Evolutionary conservation across 768 basidiomycete species (phyloP).

Genomic region (Russula sp.): DNA sequence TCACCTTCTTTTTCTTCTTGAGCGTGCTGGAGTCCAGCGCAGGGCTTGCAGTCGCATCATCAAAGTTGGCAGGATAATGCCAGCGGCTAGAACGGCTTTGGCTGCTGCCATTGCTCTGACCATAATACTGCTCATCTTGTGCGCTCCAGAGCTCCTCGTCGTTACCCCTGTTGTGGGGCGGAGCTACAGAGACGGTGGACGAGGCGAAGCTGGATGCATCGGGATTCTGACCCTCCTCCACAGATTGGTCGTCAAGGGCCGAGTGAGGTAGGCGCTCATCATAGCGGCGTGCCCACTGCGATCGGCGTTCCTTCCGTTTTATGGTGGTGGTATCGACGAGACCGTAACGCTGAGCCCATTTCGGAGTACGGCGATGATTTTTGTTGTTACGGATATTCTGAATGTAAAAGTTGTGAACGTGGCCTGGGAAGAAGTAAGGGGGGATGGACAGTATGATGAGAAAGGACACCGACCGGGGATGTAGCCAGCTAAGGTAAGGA

Average conservation of each 20-base stretch:
- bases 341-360: slow-evolving; percentile 89
- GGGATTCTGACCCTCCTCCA: slow-evolving; percentile 72
- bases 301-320: slow-evolving; percentile 69
- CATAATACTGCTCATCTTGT: slow-evolving; percentile 73
- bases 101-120: slow-evolving; percentile 34
- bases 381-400: slow-evolving; percentile 98
- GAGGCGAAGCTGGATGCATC: slow-evolving; percentile 26
- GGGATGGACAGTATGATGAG: neutral
- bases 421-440: slow-evolving; percentile 41
- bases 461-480: slow-evolving; percentile 55
- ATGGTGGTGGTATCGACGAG: slow-evolving; percentile 77
- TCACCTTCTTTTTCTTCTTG: slow-evolving; percentile 65
- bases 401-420: slow-evolving; percentile 90
- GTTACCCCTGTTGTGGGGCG: slow-evolving; percentile 26
- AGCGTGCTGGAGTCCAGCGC: slow-evolving; percentile 34
- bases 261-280: slow-evolving; percentile 71
- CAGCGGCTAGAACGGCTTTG: slow-evolving; percentile 42
- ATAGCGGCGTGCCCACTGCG: slow-evolving; percentile 83
- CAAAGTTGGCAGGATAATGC: slow-evolving; percentile 84
- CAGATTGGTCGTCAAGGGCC: slow-evolving; percentile 58
- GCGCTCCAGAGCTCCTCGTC: slow-evolving; percentile 63
- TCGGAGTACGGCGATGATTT: slow-evolving; percentile 85
- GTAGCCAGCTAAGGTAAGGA: slow-evolving; percentile 87
- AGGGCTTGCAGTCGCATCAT: slow-evolving; percentile 35
- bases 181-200: slow-evolving; percentile 27